Conservation (phyloP, 306 rosid species). For the Lotus japonicus region DNA sequence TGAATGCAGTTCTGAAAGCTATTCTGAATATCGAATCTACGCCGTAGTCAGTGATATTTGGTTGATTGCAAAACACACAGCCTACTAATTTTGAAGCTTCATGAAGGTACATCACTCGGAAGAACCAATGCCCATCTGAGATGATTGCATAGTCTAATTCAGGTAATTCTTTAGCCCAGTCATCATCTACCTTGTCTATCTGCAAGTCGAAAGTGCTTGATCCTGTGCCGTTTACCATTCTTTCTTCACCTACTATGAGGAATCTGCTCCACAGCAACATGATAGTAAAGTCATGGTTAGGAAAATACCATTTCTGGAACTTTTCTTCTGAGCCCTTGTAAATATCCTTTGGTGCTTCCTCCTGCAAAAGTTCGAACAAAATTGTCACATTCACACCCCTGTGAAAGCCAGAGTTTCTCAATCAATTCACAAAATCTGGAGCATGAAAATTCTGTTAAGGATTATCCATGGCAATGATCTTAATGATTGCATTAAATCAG, state of each 20-base stretch:
- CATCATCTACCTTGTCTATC: slow-evolving; percentile 46
- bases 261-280: slow-evolving; percentile 68
- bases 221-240: slow-evolving; percentile 60
- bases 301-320: slow-evolving; percentile 62
- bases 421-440: background rate
- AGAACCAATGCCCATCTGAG: slow-evolving; percentile 85
- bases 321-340: slow-evolving; percentile 71
- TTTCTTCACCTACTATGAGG: slow-evolving; percentile 55
- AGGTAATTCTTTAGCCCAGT: slow-evolving; percentile 46
- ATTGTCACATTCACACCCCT: background rate
- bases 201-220: slow-evolving; percentile 52
- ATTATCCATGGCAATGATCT: background rate
- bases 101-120: slow-evolving; percentile 46
- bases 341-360: slow-evolving; percentile 55
- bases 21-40: slow-evolving; percentile 30
- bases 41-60: slow-evolving; percentile 34
- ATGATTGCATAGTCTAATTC: slow-evolving; percentile 57
- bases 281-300: slow-evolving; percentile 50
- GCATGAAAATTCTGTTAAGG: background rate
- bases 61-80: slow-evolving; percentile 59
- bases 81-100: slow-evolving; percentile 31
- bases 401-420: too few relatives aligned
- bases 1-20: slow-evolving; percentile 52
- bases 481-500: too few relatives aligned
- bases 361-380: slow-evolving; percentile 35